phyloP scores from a whole-genome alignment of 768 basidiomycete species.

The Psilocybe tampanensis region DNA sequence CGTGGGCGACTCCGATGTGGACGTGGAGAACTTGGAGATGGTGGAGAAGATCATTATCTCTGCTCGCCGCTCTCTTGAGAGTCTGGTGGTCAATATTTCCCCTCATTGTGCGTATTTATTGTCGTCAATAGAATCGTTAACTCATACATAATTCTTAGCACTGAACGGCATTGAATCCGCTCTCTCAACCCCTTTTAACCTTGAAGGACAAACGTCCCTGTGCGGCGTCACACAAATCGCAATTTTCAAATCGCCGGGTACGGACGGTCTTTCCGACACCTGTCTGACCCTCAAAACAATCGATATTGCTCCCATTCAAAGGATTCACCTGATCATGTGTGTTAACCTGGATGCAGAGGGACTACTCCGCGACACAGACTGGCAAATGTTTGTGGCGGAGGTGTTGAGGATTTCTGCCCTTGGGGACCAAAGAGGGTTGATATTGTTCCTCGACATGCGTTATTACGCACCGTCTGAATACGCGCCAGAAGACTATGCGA shows the following conservation, averaged over 20 bases:
- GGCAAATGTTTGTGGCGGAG: background rate
- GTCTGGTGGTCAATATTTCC: too few species aligned
- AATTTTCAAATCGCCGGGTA: background rate
- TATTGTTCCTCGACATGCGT: too few species aligned
- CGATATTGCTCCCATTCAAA: too few species aligned
- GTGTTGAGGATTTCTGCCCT: background rate
- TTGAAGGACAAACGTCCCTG: background rate
- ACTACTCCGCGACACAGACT: background rate
- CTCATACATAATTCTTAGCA: too few species aligned
- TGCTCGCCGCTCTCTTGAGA: background rate
- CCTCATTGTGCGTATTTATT: too few species aligned
- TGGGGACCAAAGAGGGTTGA: too few species aligned
- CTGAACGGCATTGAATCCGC: too few species aligned
- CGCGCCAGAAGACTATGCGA: too few species aligned
- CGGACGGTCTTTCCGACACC: background rate
- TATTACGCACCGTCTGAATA: too few species aligned
- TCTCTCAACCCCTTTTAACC: too few species aligned
- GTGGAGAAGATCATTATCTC: background rate
- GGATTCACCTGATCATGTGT: too few species aligned
- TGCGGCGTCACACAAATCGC: background rate
- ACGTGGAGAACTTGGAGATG: background rate
- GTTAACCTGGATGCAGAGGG: background rate
- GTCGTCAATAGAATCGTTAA: too few species aligned
- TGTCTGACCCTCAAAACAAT: background rate
- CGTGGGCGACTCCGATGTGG: background rate